phyloP scores from a whole-genome alignment of 306 rosid species.

The Spatholobus suberectus region DNA sequence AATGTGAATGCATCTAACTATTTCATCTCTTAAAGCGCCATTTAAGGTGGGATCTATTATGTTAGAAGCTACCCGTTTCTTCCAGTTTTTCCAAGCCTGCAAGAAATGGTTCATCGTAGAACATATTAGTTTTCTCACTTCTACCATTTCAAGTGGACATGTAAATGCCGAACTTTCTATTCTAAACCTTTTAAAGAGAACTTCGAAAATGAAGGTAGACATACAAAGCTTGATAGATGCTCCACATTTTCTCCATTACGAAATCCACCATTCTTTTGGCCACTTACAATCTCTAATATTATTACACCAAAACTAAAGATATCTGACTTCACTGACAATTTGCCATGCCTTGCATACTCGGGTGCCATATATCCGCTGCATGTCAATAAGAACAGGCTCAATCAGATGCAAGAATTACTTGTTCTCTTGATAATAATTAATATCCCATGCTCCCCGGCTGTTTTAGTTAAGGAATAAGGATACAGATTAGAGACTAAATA shows the following conservation, averaged over 20 bases:
- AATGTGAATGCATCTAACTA: constrained; percentile 44
- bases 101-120: neutral
- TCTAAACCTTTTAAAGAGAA: neutral
- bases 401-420: neutral
- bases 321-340: constrained; percentile 50
- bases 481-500: neutral
- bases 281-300: constrained; percentile 54
- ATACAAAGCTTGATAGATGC: constrained; percentile 46
- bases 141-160: neutral
- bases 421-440: constrained; percentile 23
- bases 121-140: neutral
- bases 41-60: constrained; percentile 31
- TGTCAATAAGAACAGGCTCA: neutral
- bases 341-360: constrained; percentile 53
- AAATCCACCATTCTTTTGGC: constrained; percentile 36
- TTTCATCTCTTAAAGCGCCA: constrained; percentile 32
- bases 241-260: constrained; percentile 22
- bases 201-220: constrained; percentile 11
- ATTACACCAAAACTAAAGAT: constrained; percentile 62
- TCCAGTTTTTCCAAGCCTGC: constrained; percentile 59
- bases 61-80: constrained; percentile 38
- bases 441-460: too few relatives aligned
- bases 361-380: constrained; percentile 69
- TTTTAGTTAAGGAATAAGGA: too few relatives aligned
- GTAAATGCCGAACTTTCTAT: neutral